Base-by-base conservation (phyloP, 106 monocot species). In the Phalaenopsis equestris region DNA sequence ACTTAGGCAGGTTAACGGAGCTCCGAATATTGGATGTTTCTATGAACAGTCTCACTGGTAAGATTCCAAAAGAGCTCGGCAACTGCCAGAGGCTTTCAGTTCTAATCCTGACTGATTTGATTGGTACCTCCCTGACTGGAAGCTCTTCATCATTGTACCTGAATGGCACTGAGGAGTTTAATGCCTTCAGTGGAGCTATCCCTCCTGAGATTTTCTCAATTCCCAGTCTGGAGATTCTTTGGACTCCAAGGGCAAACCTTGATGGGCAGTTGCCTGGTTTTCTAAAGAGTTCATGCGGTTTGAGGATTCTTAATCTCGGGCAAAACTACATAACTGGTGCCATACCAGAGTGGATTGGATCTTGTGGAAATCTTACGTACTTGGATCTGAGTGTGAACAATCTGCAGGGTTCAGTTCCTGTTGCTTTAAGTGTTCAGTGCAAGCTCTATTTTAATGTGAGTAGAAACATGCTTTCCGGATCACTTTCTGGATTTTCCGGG, bases 171-270 rank as follows among this genome's bases (percentile, higher is more conserved):
- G 83, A 81, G 19, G 92, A 90, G 45, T 92, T 92, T 67, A 92
- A 92, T 55, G 92, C 89, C 6, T 89, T 92, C 58, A 24, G 74
- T 11, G 89, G 89, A 3, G 39, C 72, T 6, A 77, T 88, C 43
- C 89, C 92, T 8, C 21, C 73, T 15, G 82, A 86, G 58, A 55
- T 89, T 16, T 23, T 90, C 4, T 41, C 64, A 8, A 77, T 92
- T 61, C 84, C 84, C 2, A 81, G 55, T 18, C 79, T 90, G 30
- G 84, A 86, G 82, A 56, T 88, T 73, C 84, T 92, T 11, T 92
- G 92, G 92, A 86, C 86, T 48, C 92, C 92, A 43, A 80, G 89
- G 41, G 87, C 92, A 39, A 92, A 92, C 58, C 43, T 92, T 48
- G 86, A 56, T 41, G 92, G 92, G 75, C 39, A 46, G 1, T 61